Evolutionary conservation across 306 rosid genomes (phyloP), one percentile per base, ranked within the genome.

Genomic region (Quercus suber): DNA sequence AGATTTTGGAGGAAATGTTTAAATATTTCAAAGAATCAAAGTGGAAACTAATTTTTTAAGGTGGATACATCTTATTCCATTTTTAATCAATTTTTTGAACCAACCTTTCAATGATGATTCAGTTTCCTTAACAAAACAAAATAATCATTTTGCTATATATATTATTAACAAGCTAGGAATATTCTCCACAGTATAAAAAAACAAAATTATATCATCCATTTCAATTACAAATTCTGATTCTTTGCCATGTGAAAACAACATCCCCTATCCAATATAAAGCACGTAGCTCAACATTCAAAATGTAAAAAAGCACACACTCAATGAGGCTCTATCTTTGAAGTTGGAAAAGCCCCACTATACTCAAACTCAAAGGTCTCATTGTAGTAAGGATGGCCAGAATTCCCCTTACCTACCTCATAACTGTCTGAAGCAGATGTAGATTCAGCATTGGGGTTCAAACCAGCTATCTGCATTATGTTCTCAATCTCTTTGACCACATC

Each of bases 401-500:
- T 30, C 12, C 27, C 64, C 33, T 27, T 20, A 61, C 58, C 60
- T 35, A 8, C 74, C 9, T 77, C 77, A 56, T 83, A 80, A 77
- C 79, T 83, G 25, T 76, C 77, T 25, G 89, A 83, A 43, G 65
- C 65, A n/a, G 81, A 10, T 3, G 75, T 25, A n/a, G 82, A 82
- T n/a, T 53, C 79, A 7, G 79, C 73, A 76, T 30, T 56, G 2
- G 79, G 58, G 63, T 83, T 86, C 73, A 78, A 56, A 55, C 74
- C 81, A 55, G 84, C 84, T 11, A 77, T 60, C 58, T 85, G 75
- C 79, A 81, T 56, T 13, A 88, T 78, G 20, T 59, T 72, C 77
- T 85, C 91, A 20, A 88, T 74, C 81, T 20, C 87, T 69, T 85
- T 87, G 76, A 81, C 90, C 51, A 82, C 91, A 55, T 69, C 76